A percentile compares a stretch with the other conserved stretches of the same genome.
These are phyloP conservation scores for Voacanga thouarsii DNA, from an alignment of 257 asterid species.

Conservation along the genomic window DNA sequence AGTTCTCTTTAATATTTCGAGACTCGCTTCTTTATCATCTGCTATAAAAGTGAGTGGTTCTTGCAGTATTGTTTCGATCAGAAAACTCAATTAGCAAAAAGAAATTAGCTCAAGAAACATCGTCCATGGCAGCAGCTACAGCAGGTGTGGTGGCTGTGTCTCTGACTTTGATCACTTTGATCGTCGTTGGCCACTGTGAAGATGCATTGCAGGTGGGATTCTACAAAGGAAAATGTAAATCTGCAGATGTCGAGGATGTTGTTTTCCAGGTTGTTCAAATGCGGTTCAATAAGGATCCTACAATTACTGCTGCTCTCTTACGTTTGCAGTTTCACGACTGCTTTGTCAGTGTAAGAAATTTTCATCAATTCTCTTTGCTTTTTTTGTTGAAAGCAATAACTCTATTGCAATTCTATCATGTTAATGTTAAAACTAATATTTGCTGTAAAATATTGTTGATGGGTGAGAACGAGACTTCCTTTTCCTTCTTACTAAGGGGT, in stretches of 20 bases:
- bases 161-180: neutral
- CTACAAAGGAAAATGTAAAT: conserved; percentile 12
- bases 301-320: conserved; percentile 29
- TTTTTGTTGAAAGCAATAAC: no score
- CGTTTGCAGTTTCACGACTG: conserved; percentile 39
- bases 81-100: neutral
- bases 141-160: no score
- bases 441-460: no score
- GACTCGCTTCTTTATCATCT: no score
- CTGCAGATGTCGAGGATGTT: conserved; percentile 19
- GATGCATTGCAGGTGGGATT: conserved; percentile 13
- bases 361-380: neutral
- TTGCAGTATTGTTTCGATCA: neutral
- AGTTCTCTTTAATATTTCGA: no score
- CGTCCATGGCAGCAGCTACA: neutral
- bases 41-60: no score
- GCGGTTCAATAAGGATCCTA: conserved; percentile 16
- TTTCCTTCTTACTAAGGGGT: no score
- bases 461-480: no score
- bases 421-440: no score
- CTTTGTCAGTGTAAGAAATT: conserved; percentile 22
- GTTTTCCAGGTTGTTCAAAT: conserved; percentile 10
- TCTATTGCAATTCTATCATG: no score
- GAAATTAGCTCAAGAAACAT: neutral
- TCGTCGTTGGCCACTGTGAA: neutral